These are phyloP conservation scores for Xylaria sp. DNA, from an alignment of 2,329 filamentous ascomycete genomes.

Conservation along the genomic window DNA sequence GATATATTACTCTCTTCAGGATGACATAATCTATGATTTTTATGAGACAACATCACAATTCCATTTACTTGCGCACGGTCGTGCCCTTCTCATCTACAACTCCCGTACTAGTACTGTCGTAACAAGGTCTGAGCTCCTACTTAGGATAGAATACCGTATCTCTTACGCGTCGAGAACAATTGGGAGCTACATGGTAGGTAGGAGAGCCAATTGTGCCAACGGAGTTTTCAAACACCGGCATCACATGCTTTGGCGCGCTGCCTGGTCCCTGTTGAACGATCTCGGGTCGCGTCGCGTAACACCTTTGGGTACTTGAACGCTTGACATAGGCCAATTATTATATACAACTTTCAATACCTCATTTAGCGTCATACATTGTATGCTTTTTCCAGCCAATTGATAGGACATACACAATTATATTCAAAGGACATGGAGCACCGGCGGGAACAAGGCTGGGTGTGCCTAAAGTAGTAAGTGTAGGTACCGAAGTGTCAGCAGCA, in stretches of 20 bases:
- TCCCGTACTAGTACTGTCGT: not conserved
- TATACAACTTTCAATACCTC: too few relatives aligned
- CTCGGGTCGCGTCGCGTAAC: constrained; percentile 22
- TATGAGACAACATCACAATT: not conserved
- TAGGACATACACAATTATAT: too few relatives aligned
- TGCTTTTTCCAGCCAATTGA: too few relatives aligned
- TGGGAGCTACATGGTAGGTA: not conserved
- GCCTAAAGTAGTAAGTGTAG: not conserved
- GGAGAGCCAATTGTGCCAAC: not conserved
- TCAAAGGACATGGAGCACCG: too few relatives aligned
- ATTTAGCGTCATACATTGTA: too few relatives aligned
- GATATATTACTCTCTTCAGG: too few relatives aligned
- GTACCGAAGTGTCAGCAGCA: not conserved
- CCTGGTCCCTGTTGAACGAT: constrained; percentile 13
- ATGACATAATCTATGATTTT: too few relatives aligned
- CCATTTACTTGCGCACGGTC: not conserved
- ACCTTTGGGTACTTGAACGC: not conserved
- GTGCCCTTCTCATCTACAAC: not conserved
- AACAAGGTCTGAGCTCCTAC: not conserved
- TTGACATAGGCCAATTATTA: not conserved
- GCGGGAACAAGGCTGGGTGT: not conserved
- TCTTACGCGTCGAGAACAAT: not conserved
- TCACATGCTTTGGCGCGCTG: constrained; percentile 8
- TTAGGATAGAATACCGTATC: not conserved
- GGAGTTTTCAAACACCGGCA: not conserved